Percentiles rank a stretch among this genome's conserved stretches.
Evolutionary conservation across 2,329 filamentous ascomycete species (phyloP).

Genomic region (Fusarium siculi): DNA sequence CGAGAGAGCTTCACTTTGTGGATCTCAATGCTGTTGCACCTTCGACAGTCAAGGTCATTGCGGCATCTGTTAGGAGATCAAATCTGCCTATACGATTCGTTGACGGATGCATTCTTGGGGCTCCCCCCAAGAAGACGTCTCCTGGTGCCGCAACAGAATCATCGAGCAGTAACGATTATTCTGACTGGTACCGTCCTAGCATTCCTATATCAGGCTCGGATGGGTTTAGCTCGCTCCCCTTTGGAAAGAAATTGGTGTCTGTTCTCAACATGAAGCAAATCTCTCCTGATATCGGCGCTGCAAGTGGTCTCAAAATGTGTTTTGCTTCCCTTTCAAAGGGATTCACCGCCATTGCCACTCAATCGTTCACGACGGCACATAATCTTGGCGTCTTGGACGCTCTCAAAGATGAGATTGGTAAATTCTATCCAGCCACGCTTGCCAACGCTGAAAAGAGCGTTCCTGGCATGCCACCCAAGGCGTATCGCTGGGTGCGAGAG

Average conservation of each 20-base stretch:
- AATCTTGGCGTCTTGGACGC: constrained; percentile 70
- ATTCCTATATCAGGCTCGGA: constrained; percentile 63
- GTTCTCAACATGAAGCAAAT: constrained; percentile 63
- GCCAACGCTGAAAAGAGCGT: constrained; percentile 62
- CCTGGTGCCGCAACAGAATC: constrained; percentile 10
- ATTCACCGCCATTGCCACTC: constrained; percentile 74
- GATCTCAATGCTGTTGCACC: constrained; percentile 76
- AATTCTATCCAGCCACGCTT: constrained; percentile 59
- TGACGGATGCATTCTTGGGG: constrained; percentile 69
- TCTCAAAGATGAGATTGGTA: constrained; percentile 65
- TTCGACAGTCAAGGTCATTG: constrained; percentile 59
- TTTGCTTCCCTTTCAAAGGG: constrained; percentile 72
- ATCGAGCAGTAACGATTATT: constrained; percentile 9
- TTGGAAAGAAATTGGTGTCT: constrained; percentile 53
- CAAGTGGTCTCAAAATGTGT: constrained; percentile 73
- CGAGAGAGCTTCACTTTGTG: constrained; percentile 65
- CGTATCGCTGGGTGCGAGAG: constrained; percentile 80
- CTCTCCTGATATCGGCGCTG: constrained; percentile 61
- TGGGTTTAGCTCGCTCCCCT: constrained; percentile 52
- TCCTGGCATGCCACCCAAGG: constrained; percentile 74
- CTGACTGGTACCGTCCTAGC: constrained; percentile 53
- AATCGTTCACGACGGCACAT: constrained; percentile 76
- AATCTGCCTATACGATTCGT: constrained; percentile 59
- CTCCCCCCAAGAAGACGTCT: constrained; percentile 55
- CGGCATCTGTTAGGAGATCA: constrained; percentile 53